Conservation (phyloP, 768 basidiomycete genomes). For the Lyophyllum decastes region DNA sequence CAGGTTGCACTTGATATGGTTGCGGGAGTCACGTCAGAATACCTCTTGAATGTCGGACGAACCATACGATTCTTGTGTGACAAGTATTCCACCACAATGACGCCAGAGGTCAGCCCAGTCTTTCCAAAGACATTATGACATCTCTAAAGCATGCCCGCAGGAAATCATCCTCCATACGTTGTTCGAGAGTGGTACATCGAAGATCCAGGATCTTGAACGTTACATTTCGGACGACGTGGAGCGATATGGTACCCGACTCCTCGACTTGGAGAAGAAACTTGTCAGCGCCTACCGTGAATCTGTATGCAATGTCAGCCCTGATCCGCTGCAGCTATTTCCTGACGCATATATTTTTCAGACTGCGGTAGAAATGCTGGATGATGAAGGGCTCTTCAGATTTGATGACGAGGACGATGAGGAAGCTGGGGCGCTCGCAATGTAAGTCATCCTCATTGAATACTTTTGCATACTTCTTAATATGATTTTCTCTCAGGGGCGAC, state of each 20-base stretch:
- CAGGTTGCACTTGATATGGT: conserved; percentile 76
- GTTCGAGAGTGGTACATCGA: conserved; percentile 84
- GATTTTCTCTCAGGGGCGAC: conserved; percentile 59
- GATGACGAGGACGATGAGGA: conserved; percentile 57
- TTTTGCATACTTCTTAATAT: neutral
- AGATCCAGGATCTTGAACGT: conserved; percentile 76
- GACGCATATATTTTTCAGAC: conserved; percentile 29
- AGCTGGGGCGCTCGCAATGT: conserved; percentile 66
- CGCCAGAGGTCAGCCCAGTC: conserved; percentile 66
- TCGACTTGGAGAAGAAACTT: conserved; percentile 86
- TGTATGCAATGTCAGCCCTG: conserved; percentile 41
- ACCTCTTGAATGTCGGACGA: conserved; percentile 81
- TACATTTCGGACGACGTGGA: conserved; percentile 90
- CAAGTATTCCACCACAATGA: conserved; percentile 79
- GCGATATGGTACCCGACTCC: conserved; percentile 73
- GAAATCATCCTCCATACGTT: conserved; percentile 92
- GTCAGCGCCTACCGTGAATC: conserved; percentile 80
- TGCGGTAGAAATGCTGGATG: conserved; percentile 51
- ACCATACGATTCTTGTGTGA: conserved; percentile 83
- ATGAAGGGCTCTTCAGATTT: conserved; percentile 55
- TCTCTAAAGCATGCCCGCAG: conserved; percentile 47
- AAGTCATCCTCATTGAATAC: conserved; percentile 2
- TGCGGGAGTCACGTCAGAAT: conserved; percentile 75
- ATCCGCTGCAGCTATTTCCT: neutral
- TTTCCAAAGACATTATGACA: too few relatives aligned